phyloP scores from a whole-genome alignment of 345 rosid species.

The Citropsis articulata region DNA sequence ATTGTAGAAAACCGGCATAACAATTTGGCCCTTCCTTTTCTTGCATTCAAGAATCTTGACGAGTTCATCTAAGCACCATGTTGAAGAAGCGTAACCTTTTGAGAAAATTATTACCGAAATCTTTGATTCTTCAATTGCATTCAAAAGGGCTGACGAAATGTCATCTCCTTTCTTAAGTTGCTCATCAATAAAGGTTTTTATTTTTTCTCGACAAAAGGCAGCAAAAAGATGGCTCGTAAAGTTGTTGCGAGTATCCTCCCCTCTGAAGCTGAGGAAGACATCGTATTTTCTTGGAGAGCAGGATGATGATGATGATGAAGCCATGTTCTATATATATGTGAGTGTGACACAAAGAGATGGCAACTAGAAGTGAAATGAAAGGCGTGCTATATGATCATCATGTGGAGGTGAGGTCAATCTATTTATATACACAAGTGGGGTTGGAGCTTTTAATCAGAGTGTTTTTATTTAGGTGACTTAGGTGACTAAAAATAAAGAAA shows the following conservation, averaged over 20 bases:
- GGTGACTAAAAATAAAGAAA: too few relatives aligned
- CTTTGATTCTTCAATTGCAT: neutral
- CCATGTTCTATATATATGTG: neutral
- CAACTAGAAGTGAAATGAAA: too few relatives aligned
- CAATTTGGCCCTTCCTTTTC: neutral
- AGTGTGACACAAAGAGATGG: too few relatives aligned
- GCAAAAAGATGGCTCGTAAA: neutral
- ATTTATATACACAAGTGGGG: too few relatives aligned
- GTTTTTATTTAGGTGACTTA: too few relatives aligned
- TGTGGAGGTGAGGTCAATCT: too few relatives aligned
- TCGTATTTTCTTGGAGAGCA: neutral
- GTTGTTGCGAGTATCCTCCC: neutral
- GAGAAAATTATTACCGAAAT: neutral
- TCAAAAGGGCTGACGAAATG: neutral
- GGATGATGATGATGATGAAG: neutral
- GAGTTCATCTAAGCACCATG: neutral
- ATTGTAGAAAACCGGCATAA: slow-evolving; percentile 10
- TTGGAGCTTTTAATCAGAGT: too few relatives aligned
- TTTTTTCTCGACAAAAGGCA: neutral
- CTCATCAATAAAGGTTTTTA: neutral
- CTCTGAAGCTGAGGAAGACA: neutral
- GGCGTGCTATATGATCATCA: too few relatives aligned
- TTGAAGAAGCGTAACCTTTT: neutral
- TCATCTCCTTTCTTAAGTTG: neutral
- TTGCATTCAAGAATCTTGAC: neutral